Evolutionary conservation across 2,329 filamentous ascomycete genomes (phyloP), one percentile per base, ranked within the genome.

Genomic region (Fusarium burgessii): DNA sequence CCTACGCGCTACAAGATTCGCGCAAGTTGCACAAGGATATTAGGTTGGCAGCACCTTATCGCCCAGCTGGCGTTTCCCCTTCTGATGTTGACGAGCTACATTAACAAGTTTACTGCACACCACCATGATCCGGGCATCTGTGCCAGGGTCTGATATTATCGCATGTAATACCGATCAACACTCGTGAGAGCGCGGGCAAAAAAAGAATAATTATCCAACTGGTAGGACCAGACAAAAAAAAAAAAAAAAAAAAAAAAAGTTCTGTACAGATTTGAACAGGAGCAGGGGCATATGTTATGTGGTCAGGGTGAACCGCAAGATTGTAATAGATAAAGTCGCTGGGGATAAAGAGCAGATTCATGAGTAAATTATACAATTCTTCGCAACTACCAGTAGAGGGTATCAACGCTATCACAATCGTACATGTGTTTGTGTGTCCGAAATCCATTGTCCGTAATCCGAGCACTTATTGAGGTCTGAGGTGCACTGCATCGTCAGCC

Each of bases 51-150:
- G 58, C 67, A 6, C 67, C 70, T 20, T 76, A 74, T 56, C 77
- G 74, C 13, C 78, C 78, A 15, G 23, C 50, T n/a, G 67, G 71
- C 3, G 43, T 70, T 18, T 64, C 65, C 15, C 70, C 74, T 9
- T 70, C 77, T 63, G 79, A 81, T 20, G 61, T 75, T 23, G 81
- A 82, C 42, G 81, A 83, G 67, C 66, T 82, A 45, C 78, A 79
- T 60, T 80, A 67, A 77, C 23, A 51, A n/a, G 18, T 20, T 20
- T 25, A 10, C 25, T 15, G n/a, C 10, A 29, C 10, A 27, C 9
- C 4, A 14, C 6, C 11, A 25, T 25, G 29, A 29, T 20, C 9
- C 23, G 9, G n/a, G 17, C n/a, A 27, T 17, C 7, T 38, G n/a
- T 38, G 32, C 17, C 17, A 14, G 15, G 10, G 9, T 25, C 33